phyloP scores from a whole-genome alignment of 495 filamentous ascomycete species.

The Jackrogersella minutella region DNA sequence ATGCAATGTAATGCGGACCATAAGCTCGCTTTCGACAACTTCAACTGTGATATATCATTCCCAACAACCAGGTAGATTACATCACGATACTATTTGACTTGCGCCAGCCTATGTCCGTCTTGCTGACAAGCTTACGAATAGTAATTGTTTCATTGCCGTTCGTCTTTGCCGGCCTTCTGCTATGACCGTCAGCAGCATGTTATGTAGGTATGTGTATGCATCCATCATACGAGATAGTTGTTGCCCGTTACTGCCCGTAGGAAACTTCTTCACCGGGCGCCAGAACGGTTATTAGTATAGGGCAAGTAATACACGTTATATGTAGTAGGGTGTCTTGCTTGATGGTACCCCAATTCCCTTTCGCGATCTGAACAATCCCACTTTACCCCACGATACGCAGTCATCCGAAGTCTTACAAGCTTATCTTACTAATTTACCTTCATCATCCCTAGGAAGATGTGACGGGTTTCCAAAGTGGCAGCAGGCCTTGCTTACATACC shows the following conservation, averaged over 20 bases:
- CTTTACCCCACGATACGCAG: constrained; percentile 36
- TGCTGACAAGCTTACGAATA: constrained; percentile 7
- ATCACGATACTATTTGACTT: neutral
- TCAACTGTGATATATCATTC: constrained; percentile 33
- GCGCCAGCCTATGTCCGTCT: neutral
- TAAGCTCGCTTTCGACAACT: constrained; percentile 1
- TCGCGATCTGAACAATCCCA: constrained; percentile 30
- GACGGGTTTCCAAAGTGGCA: neutral
- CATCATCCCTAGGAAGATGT: constrained; percentile 8
- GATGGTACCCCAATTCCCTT: constrained; percentile 17
- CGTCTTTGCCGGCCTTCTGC: constrained; percentile 12
- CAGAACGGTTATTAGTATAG: neutral
- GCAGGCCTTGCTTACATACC: constrained; percentile 7
- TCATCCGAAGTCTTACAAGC: constrained; percentile 27
- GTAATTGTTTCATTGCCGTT: constrained; percentile 8
- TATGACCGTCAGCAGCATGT: constrained; percentile 21
- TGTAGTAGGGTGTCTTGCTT: constrained; percentile 10
- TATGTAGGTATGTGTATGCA: constrained; percentile 1
- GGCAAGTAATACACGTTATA: constrained; percentile 10
- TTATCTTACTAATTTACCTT: constrained; percentile 27
- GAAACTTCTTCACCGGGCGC: neutral
- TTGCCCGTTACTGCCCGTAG: neutral
- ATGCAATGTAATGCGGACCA: constrained; percentile 19
- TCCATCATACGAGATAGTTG: constrained; percentile 13
- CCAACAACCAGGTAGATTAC: constrained; percentile 35